A percentile compares a stretch with the other conserved stretches of the same genome.
These are phyloP conservation scores for Arthroderma sp. DNA, from an alignment of 2,329 filamentous ascomycete genomes.

Conservation along the genomic window DNA sequence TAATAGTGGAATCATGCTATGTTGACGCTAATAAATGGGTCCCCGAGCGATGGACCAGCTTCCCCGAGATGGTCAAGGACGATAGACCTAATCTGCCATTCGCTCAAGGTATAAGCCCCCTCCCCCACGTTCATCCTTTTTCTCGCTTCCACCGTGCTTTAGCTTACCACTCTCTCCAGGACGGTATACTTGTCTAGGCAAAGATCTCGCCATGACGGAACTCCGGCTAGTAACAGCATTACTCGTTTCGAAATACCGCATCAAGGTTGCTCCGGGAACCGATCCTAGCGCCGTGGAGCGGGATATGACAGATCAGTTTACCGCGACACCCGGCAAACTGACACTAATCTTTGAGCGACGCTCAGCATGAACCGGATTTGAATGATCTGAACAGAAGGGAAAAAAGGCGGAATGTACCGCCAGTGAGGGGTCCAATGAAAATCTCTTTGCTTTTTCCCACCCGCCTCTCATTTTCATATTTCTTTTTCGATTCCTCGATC, in stretches of 20 bases:
- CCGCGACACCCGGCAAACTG: not conserved
- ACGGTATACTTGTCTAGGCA: slow-evolving; percentile 15
- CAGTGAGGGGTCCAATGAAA: no score
- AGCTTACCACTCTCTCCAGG: slow-evolving; percentile 2
- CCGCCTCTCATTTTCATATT: no score
- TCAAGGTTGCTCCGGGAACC: slow-evolving; percentile 7
- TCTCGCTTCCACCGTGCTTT: no score
- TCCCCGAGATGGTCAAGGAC: slow-evolving; percentile 12
- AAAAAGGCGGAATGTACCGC: no score
- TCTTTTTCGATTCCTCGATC: no score
- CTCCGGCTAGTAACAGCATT: slow-evolving; percentile 14
- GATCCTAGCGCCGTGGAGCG: not conserved
- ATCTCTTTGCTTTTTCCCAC: no score
- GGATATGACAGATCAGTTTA: not conserved
- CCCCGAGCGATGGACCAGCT: slow-evolving; percentile 15
- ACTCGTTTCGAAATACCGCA: slow-evolving; percentile 9
- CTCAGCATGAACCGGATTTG: no score
- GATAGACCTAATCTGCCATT: slow-evolving; percentile 13
- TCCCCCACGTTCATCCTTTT: no score
- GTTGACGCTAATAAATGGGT: slow-evolving; percentile 12
- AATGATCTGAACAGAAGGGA: no score
- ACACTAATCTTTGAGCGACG: not conserved
- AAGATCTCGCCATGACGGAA: slow-evolving; percentile 17
- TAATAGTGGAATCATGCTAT: not conserved
- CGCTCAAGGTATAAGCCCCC: slow-evolving; percentile 6